Conservation (phyloP, 225 moss, liverwort and hornwort genomes). For the Marchantia paleacea region DNA sequence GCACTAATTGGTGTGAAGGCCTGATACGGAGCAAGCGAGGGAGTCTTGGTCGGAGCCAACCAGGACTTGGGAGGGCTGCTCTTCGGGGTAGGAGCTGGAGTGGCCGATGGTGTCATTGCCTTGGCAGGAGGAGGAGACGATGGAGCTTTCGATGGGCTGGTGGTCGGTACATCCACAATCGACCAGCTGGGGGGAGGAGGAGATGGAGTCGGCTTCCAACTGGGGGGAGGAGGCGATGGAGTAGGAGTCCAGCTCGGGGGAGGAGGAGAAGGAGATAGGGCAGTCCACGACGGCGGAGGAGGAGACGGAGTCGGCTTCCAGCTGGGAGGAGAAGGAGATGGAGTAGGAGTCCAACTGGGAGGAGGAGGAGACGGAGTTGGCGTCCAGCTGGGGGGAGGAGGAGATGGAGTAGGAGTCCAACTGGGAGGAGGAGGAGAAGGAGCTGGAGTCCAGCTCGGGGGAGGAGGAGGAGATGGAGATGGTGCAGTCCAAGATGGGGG, state of each 20-base stretch:
- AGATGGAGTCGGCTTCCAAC: not conserved
- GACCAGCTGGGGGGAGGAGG: constrained; percentile 5
- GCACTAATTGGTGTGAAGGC: not conserved
- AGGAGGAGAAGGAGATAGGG: not conserved
- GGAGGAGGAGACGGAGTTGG: constrained; percentile 13
- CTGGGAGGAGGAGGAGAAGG: constrained; percentile 10
- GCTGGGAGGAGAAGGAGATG: constrained; percentile 14
- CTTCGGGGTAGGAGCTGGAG: not conserved
- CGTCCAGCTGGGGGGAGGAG: constrained; percentile 15
- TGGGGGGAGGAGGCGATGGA: not conserved
- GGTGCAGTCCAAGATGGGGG: not conserved
- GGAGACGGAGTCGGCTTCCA: constrained; percentile 3
- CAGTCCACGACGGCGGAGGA: too few species aligned
- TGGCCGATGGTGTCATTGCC: not conserved
- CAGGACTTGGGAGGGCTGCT: not conserved
- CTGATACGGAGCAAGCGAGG: not conserved
- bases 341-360: constrained; percentile 3
- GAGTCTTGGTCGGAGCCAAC: not conserved
- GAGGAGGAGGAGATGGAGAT: not conserved
- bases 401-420: constrained; percentile 5
- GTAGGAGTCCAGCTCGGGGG: not conserved
- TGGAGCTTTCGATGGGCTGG: not conserved
- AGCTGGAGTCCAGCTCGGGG: not conserved
- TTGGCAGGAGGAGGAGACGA: not conserved
- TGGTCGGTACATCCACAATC: not conserved